These are phyloP conservation scores for Neoboletus brunneissimus DNA, from an alignment of 768 basidiomycete species.

Conservation along the genomic window DNA sequence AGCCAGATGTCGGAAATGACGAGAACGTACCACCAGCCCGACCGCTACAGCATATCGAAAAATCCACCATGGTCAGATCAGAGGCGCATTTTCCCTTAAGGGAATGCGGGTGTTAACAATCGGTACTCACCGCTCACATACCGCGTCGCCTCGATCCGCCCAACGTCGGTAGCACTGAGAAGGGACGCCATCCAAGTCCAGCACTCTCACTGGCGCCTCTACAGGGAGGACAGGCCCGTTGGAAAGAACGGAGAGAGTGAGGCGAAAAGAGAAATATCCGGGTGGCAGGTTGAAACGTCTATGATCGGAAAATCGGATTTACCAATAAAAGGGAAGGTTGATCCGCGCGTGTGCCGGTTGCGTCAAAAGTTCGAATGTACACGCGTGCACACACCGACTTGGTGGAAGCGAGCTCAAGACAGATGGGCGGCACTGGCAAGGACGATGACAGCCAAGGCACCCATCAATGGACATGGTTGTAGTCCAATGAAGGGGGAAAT, in stretches of 20 bases:
- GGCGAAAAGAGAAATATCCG: not conserved
- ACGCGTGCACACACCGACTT: not conserved
- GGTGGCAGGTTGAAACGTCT: not conserved
- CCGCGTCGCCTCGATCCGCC: constrained; percentile 16
- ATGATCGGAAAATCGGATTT: not conserved
- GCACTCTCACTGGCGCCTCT: not conserved
- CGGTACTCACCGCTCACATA: constrained; percentile 27
- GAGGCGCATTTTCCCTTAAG: not conserved
- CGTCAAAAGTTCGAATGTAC: not conserved
- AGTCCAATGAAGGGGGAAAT: not conserved
- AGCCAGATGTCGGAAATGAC: not conserved
- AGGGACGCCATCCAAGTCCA: constrained; percentile 9
- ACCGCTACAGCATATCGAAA: constrained; percentile 8
- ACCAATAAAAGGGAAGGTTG: constrained; percentile 15
- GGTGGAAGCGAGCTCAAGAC: not conserved
- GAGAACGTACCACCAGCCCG: constrained; percentile 24
- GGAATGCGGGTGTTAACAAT: not conserved
- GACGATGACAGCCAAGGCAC: no score
- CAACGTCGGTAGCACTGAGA: not conserved
- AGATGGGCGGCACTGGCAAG: not conserved
- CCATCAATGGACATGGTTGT: not conserved
- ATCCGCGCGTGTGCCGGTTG: constrained; percentile 9
- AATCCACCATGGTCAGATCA: not conserved
- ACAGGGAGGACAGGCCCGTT: not conserved
- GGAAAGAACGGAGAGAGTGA: not conserved